phyloP scores from a whole-genome alignment of 768 basidiomycete species.

The Collybiopsis confluens region DNA sequence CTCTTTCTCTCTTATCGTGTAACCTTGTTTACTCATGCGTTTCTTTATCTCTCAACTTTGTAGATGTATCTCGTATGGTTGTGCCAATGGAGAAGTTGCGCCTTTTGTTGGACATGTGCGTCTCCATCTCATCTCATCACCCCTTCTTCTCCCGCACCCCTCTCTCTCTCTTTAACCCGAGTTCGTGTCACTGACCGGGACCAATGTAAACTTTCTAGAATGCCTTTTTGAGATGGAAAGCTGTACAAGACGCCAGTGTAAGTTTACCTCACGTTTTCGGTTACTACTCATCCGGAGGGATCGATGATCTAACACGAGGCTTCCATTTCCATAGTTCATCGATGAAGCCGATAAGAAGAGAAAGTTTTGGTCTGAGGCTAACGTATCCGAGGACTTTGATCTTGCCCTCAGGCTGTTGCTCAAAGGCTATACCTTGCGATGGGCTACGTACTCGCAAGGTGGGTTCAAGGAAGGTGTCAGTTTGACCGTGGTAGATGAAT shows the following conservation, averaged over 20 bases:
- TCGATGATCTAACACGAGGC: neutral
- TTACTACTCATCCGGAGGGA: neutral
- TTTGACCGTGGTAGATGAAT: conserved; percentile 81
- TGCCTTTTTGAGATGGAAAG: conserved; percentile 84
- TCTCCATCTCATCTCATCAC: too few species aligned
- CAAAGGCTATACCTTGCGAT: conserved; percentile 67
- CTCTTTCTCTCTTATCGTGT: neutral
- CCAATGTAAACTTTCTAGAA: too few species aligned
- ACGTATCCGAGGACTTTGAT: conserved; percentile 82
- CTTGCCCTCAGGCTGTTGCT: conserved; percentile 67
- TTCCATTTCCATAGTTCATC: conserved; percentile 37
- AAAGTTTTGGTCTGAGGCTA: conserved; percentile 74
- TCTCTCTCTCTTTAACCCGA: too few species aligned
- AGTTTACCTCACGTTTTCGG: too few species aligned
- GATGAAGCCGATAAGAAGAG: conserved; percentile 57
- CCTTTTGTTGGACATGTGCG: conserved; percentile 84
- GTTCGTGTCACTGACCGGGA: too few species aligned
- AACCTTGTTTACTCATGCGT: neutral
- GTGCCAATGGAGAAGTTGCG: conserved; percentile 77
- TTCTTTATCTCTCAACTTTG: neutral
- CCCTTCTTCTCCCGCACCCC: too few species aligned
- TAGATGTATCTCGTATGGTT: conserved; percentile 64
- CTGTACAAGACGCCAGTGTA: conserved; percentile 74
- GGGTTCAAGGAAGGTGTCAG: conserved; percentile 91
- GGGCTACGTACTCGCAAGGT: conserved; percentile 82